These are phyloP conservation scores for Ichthyophthirius multifiliis DNA, from an alignment of 169 alveolate species.

Conservation along the genomic window DNA sequence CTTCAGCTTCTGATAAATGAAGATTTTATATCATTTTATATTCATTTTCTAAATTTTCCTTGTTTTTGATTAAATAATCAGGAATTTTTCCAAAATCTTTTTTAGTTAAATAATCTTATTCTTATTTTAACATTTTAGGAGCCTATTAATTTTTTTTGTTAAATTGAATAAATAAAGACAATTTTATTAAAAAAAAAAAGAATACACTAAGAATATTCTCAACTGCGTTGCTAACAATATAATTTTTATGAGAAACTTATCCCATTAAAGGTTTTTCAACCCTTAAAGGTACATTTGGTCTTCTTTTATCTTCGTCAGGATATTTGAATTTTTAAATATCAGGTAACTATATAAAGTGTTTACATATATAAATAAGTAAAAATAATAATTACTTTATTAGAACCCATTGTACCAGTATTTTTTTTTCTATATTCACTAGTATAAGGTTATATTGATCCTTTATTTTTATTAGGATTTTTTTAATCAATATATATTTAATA, in stretches of 20 bases:
- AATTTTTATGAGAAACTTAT: conserved; percentile 82
- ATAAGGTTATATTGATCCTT: conserved; percentile 58
- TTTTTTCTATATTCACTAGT: conserved; percentile 51
- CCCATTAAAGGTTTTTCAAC: conserved; percentile 87
- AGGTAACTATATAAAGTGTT: conserved; percentile 4
- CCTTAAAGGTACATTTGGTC: conserved; percentile 77
- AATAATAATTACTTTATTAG: conserved; percentile 17
- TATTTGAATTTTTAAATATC: not conserved
- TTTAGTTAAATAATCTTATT: conserved; percentile 66
- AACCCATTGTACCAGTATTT: conserved; percentile 60
- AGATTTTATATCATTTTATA: conserved; percentile 67
- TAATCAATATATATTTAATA: no score
- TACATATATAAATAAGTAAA: no score
- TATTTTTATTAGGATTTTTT: no score
- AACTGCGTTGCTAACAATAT: conserved; percentile 86
- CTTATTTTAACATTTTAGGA: conserved; percentile 59
- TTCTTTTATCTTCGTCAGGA: conserved; percentile 9
- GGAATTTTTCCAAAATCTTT: conserved; percentile 83
- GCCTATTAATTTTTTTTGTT: conserved; percentile 37
- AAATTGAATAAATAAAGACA: not conserved
- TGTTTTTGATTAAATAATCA: conserved; percentile 67
- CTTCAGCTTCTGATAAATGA: conserved; percentile 55
- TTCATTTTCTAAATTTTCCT: conserved; percentile 76
- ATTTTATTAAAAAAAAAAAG: not conserved
- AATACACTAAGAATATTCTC: conserved; percentile 73